A percentile compares a stretch with the other conserved stretches of the same genome.
Evolutionary conservation across 352 stramenopile species (phyloP).

Genomic region (Globisporangium takayamanum): DNA sequence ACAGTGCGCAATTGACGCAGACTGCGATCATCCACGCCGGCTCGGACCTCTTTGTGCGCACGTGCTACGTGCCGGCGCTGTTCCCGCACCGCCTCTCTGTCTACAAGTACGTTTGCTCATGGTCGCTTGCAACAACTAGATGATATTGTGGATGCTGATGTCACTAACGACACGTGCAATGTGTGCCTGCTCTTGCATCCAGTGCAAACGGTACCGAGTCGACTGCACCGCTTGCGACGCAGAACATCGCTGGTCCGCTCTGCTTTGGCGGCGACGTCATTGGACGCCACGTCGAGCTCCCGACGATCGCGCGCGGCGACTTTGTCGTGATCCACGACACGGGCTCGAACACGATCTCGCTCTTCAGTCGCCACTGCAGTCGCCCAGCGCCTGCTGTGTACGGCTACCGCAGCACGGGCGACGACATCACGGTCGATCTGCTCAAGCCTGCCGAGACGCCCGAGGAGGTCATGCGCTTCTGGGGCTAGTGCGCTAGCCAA

Average conservation of each 20-base stretch:
- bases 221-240: slow-evolving; percentile 25
- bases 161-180: not conserved
- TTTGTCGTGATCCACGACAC: slow-evolving; percentile 86
- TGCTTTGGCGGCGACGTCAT: slow-evolving; percentile 91
- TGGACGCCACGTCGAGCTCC: slow-evolving; percentile 45
- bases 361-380: slow-evolving; percentile 88
- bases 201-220: slow-evolving; percentile 46
- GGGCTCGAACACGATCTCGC: slow-evolving; percentile 83
- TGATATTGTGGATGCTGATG: not conserved
- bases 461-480: slow-evolving; percentile 76
- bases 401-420: slow-evolving; percentile 46
- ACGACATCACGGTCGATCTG: slow-evolving; percentile 52
- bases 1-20: slow-evolving; percentile 22
- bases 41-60: slow-evolving; percentile 86
- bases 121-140: not conserved
- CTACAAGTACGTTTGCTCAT: slow-evolving; percentile 53
- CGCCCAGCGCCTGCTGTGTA: slow-evolving; percentile 75
- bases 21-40: slow-evolving; percentile 87
- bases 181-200: not conserved
- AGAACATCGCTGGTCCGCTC: slow-evolving; percentile 88
- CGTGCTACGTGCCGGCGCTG: slow-evolving; percentile 77
- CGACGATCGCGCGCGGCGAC: slow-evolving; percentile 59
- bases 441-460: slow-evolving; percentile 71
- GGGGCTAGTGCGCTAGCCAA: slow-evolving; percentile 30
- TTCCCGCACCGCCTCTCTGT: slow-evolving; percentile 79